Evolutionary conservation across 768 basidiomycete species (phyloP), one percentile per base, ranked within the genome.

Genomic region (Rhizopogon vinicolor): DNA sequence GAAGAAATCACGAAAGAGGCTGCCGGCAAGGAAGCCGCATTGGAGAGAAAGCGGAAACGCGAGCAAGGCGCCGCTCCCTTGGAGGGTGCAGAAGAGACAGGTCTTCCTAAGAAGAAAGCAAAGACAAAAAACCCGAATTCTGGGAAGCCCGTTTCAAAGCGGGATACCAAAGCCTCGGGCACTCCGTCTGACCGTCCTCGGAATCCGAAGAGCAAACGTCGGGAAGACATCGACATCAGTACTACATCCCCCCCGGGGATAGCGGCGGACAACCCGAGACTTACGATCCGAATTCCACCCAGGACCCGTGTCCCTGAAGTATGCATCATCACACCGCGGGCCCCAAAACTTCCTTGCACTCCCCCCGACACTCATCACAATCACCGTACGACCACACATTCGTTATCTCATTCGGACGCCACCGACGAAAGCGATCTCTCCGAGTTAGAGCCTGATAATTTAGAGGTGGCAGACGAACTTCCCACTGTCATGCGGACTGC

Each of bases 1-100:
- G 74, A 74, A 22, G 86, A 85, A 69, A 75, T 89, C 35, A 76
- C 78, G 57, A 79, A 77, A 61, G 82, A 85, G 67, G 66, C 70
- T 18, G 73, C 67, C 44, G 75, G 77, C 40, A 87, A 83, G 63
- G 80, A 84, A 64, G 72, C 76, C 7, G 77, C 75, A 4, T 62
- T 68, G 3, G 84, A 85, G 72, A 79, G 76, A 71, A 84, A 79
- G 69, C 75, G 75, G 66, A 78, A 75, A 61, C 77, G 79, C 48
- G 82, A 85, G 54, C 80, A 80, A 60, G 80, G 80, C n/a, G 14
- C n/a, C 18, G 14, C 16, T 14, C 25, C 40, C 35, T 12, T 44
- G 35, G 60, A 46, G 28, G 62, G n/a, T 4, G 25, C 31, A 37
- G 57, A 48, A 22, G 44, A 40, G 39, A 22, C 53, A 12, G 33